phyloP scores from a whole-genome alignment of 2,329 filamentous ascomycete species.

The Clonostachys chloroleuca region DNA sequence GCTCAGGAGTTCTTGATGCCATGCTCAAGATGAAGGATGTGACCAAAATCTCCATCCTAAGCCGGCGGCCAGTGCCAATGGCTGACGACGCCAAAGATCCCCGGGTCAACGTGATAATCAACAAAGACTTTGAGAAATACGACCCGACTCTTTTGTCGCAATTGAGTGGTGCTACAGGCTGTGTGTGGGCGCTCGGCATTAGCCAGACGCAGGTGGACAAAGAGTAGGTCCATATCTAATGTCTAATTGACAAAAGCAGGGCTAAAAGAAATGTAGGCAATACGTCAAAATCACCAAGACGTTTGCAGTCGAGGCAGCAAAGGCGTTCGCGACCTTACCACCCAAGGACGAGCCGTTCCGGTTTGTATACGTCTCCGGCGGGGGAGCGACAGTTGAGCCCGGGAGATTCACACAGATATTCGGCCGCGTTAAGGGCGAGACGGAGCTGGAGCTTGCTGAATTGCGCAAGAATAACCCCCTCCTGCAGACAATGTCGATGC shows the following conservation, averaged over 20 bases:
- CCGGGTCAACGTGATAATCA: slow-evolving; percentile 61
- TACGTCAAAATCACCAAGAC: slow-evolving; percentile 66
- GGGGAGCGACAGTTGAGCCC: slow-evolving; percentile 54
- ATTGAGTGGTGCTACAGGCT: slow-evolving; percentile 60
- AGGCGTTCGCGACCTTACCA: slow-evolving; percentile 49
- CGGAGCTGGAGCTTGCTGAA: slow-evolving; percentile 54
- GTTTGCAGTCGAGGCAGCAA: slow-evolving; percentile 60
- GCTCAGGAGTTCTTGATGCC: slow-evolving; percentile 54
- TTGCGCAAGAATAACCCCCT: slow-evolving; percentile 32
- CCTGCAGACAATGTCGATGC: slow-evolving; percentile 38
- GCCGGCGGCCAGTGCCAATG: slow-evolving; percentile 59
- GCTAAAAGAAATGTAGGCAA: slow-evolving; percentile 21
- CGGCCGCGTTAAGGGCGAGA: slow-evolving; percentile 62
- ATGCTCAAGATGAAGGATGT: slow-evolving; percentile 52
- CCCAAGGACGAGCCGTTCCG: slow-evolving; percentile 45
- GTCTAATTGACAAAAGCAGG: too few species aligned
- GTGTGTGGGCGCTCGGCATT: slow-evolving; percentile 71
- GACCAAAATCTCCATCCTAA: slow-evolving; percentile 64
- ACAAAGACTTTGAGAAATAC: slow-evolving; percentile 64
- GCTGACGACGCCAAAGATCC: slow-evolving; percentile 52
- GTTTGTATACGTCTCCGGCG: slow-evolving; percentile 68
- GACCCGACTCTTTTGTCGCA: slow-evolving; percentile 49
- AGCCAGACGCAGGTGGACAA: slow-evolving; percentile 54
- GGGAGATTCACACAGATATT: slow-evolving; percentile 54
- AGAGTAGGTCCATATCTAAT: slow-evolving; percentile 27